Percentiles rank a stretch among this genome's conserved stretches.
Evolutionary conservation across 75 land plant species (phyloP).

Genomic region (Sequoiadendron giganteum): DNA sequence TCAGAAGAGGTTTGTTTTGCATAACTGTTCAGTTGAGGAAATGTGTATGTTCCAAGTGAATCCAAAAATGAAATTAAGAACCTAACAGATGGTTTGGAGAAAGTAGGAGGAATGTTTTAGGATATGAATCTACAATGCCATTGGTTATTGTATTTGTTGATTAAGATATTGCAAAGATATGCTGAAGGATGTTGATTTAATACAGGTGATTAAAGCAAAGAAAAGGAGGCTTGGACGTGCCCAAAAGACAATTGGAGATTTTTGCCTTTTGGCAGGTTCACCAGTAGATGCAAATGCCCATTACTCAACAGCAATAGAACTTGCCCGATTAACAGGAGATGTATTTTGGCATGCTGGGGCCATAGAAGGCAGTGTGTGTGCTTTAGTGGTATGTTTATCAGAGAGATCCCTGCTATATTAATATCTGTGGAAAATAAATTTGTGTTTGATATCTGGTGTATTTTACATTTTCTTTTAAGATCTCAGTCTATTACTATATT

Average conservation of each 20-base stretch:
- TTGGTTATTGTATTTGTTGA: not conserved
- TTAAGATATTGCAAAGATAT: not conserved
- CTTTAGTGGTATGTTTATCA: slow-evolving; percentile 59
- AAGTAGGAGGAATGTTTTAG: not conserved
- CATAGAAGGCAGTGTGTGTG: slow-evolving; percentile 93
- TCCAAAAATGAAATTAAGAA: not conserved
- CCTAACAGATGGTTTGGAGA: not conserved
- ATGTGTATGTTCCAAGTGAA: not conserved
- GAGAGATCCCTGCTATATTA: not conserved
- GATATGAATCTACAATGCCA: not conserved
- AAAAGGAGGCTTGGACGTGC: slow-evolving; percentile 90
- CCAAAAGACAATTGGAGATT: slow-evolving; percentile 96
- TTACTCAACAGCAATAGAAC: slow-evolving; percentile 87
- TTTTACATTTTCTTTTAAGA: not conserved
- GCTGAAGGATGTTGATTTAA: not conserved
- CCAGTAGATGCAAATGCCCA: slow-evolving; percentile 96
- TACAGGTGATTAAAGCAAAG: slow-evolving; percentile 84
- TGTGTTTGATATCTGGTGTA: not conserved
- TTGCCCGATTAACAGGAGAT: slow-evolving; percentile 89
- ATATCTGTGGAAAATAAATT: not conserved
- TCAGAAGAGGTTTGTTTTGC: slow-evolving; percentile 89
- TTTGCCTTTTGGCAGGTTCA: slow-evolving; percentile 95
- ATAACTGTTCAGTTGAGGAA: not conserved
- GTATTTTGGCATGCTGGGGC: slow-evolving; percentile 97
- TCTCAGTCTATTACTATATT: not conserved